Conservation (phyloP, 2,329 filamentous ascomycete species). For the Hypocreales sp. region DNA sequence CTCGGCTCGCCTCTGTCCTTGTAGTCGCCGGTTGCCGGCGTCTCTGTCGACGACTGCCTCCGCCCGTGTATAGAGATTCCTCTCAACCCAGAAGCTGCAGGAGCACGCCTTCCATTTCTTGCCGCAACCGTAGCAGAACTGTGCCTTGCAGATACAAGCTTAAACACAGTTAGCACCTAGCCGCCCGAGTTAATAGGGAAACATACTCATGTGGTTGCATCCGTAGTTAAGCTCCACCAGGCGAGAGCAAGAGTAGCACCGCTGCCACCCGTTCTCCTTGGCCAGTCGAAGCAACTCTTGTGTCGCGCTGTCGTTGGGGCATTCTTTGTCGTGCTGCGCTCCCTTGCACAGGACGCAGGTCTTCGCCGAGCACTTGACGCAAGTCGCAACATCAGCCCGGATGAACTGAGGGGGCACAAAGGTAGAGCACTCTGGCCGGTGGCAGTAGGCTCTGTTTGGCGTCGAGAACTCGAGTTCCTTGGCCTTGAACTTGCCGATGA, state of each 20-base stretch:
- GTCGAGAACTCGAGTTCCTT: constrained; percentile 35
- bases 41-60: constrained; percentile 1
- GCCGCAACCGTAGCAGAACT: constrained; percentile 37
- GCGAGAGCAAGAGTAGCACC: constrained; percentile 27
- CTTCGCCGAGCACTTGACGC: constrained; percentile 19
- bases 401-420: constrained; percentile 27
- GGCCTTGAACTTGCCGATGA: constrained; percentile 19
- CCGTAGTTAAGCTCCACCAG: constrained; percentile 34
- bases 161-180: not conserved
- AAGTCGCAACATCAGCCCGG: constrained; percentile 19
- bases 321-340: constrained; percentile 25
- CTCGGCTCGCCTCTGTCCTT: not conserved
- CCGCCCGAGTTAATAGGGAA: not conserved
- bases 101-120: constrained; percentile 20
- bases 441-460: constrained; percentile 34
- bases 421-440: constrained; percentile 20
- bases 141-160: constrained; percentile 27
- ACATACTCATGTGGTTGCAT: constrained; percentile 43
- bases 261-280: constrained; percentile 29
- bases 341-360: constrained; percentile 39
- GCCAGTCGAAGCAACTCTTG: constrained; percentile 25
- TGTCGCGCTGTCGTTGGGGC: constrained; percentile 24
- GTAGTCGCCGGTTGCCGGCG: not conserved
- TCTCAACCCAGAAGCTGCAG: constrained; percentile 23
- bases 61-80: constrained; percentile 1